phyloP scores from a whole-genome alignment of 192 early-diverging fungal genomes.

The Dispira simplex region DNA sequence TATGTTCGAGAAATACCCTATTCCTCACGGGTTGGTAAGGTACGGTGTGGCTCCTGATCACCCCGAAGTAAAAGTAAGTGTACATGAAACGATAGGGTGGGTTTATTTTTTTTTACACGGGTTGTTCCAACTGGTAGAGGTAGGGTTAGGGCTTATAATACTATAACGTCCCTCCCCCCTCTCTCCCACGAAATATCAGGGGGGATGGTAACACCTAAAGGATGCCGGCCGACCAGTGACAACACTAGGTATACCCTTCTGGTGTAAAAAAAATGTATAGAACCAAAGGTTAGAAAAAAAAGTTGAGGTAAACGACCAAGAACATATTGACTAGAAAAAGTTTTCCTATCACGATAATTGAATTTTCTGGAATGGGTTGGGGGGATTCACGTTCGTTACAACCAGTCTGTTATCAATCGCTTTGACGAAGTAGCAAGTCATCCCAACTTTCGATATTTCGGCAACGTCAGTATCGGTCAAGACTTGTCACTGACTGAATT shows the following conservation, averaged over 20 bases:
- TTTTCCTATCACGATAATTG: no score
- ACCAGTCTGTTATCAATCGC: constrained; percentile 35
- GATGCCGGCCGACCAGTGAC: no score
- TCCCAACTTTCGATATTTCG: constrained; percentile 57
- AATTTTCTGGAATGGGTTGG: no score
- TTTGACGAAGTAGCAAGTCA: constrained; percentile 66
- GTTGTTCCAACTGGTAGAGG: neutral
- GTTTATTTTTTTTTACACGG: no score
- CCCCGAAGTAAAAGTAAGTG: constrained; percentile 79
- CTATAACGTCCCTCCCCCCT: neutral
- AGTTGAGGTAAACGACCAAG: no score
- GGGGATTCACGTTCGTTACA: neutral
- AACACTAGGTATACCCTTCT: no score
- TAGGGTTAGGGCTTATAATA: neutral
- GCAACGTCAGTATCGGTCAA: constrained; percentile 57
- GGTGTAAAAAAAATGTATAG: no score
- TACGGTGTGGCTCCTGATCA: constrained; percentile 96
- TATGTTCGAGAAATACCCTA: constrained; percentile 71
- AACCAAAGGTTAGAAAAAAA: no score
- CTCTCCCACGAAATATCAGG: no score
- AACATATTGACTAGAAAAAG: no score
- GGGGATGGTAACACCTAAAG: no score
- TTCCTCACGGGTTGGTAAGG: constrained; percentile 80
- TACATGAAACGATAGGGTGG: no score
- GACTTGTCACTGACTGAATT: constrained; percentile 35